phyloP scores from a whole-genome alignment of 805 yeast genomes.

The Kuraishia borneana region DNA sequence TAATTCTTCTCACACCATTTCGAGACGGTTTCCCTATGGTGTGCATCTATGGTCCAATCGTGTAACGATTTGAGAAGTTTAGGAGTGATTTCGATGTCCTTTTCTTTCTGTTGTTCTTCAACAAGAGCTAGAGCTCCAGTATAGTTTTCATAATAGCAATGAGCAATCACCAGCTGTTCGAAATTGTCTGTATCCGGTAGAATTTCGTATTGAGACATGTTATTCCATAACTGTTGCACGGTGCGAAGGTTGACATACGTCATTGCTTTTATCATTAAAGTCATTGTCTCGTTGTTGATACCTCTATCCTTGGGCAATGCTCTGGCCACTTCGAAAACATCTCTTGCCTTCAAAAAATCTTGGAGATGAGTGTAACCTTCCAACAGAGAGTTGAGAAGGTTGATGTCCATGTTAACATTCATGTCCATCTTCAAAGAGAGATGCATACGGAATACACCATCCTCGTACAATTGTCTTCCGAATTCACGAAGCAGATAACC shows the following conservation, averaged over 20 bases:
- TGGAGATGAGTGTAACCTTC: constrained; percentile 52
- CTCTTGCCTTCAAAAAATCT: constrained; percentile 44
- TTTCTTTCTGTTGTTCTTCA: constrained; percentile 34
- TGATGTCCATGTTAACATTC: constrained; percentile 40
- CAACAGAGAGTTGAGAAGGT: constrained; percentile 48
- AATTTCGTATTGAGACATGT: constrained; percentile 40
- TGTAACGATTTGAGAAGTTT: constrained; percentile 36
- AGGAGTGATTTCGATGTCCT: constrained; percentile 21
- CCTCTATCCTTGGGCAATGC: constrained; percentile 40
- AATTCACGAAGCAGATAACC: constrained; percentile 47
- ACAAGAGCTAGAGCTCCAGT: constrained; percentile 44
- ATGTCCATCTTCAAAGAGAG: constrained; percentile 53
- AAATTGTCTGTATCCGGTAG: constrained; percentile 40
- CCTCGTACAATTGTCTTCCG: constrained; percentile 46
- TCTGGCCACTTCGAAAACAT: constrained; percentile 47
- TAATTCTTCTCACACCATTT: constrained; percentile 26
- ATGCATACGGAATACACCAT: constrained; percentile 58
- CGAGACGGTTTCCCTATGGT: constrained; percentile 22
- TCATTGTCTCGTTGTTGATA: constrained; percentile 50
- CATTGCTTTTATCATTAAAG: constrained; percentile 55
- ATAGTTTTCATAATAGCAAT: constrained; percentile 53
- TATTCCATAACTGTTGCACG: constrained; percentile 52
- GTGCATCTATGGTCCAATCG: constrained; percentile 29
- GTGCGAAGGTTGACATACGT: constrained; percentile 41
- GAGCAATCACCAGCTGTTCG: constrained; percentile 55